Evolutionary conservation across 2,329 filamentous ascomycete genomes (phyloP).

Genomic region (Cladosporium austrohemisphaericum): DNA sequence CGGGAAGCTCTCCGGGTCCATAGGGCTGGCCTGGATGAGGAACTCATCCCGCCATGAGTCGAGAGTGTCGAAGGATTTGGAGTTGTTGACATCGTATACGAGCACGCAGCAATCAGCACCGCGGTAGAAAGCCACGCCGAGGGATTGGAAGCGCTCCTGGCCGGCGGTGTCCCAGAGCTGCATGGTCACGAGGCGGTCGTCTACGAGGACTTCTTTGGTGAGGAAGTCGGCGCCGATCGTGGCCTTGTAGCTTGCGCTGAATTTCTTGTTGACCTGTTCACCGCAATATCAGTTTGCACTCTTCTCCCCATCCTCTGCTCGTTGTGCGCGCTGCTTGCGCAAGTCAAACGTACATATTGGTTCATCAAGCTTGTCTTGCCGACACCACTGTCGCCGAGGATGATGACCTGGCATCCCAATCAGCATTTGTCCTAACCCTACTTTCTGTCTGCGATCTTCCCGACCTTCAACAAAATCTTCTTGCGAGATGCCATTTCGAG

Average conservation of each 20-base stretch:
- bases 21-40: constrained; percentile 90
- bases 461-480: constrained; percentile 38
- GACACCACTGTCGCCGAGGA: constrained; percentile 96
- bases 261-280: constrained; percentile 96
- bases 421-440: constrained; percentile 11
- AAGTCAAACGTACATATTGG: constrained; percentile 80
- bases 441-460: not conserved
- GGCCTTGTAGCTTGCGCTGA: constrained; percentile 98
- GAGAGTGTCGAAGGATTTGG: constrained; percentile 96
- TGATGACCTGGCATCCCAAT: constrained; percentile 71
- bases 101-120: constrained; percentile 97
- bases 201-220: constrained; percentile 94
- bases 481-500: constrained; percentile 36
- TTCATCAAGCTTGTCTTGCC: constrained; percentile 99
- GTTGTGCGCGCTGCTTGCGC: constrained; percentile 2
- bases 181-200: constrained; percentile 97
- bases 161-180: constrained; percentile 99
- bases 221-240: constrained; percentile 98
- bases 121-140: constrained; percentile 95
- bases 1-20: constrained; percentile 95
- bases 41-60: constrained; percentile 99
- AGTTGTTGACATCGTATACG: constrained; percentile 98
- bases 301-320: not conserved
- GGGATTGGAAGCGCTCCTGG: constrained; percentile 94
- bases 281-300: not conserved